Evolutionary conservation across 768 basidiomycete species (phyloP), one percentile per base, ranked within the genome.

Genomic region (Suillus subaureus): DNA sequence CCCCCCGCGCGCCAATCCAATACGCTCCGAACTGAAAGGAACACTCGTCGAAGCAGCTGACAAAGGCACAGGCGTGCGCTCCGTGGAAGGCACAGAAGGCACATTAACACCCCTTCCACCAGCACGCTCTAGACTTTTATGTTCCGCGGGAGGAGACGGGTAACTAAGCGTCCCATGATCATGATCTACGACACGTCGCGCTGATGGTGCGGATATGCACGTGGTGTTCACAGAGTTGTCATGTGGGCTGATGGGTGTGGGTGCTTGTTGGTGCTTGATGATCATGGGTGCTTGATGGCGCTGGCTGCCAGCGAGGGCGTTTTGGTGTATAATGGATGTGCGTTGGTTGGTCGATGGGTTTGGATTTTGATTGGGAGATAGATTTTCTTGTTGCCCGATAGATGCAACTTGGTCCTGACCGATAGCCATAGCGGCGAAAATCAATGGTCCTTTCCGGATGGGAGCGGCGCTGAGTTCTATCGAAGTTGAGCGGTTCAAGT

Each of bases 371-470:
- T 18, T 33, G 16, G 18, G 28, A 1, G 52, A 31, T 18, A 18
- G 9, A 31, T 33, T 54, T 31, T 52, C 26, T 28, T 16, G 51
- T 2, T 52, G 51, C 0, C 8, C 26, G 16, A 31, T 28, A 9
- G 51, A 7, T 6, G 49, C 12, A 4, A 12, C n/a, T n/a, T 45
- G 45, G 2, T 4, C 45, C 2, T 51, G 49, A 13, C 12, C n/a
- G 6, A 23, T 49, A 7, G 80, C 78, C 82, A 84, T 86, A 4
- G 88, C 86, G 6, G 87, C 74, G n/a, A 91, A 91, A 39, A 91
- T 91, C 28, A 87, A 79, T 1, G 89, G 88, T 26, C 85, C 86
- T 23, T 83, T 84, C 64, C 78, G 80, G 6, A 75, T 54, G 4
- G 72, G 67, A 66, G 69, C 35, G 71, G 69, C 6, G 61, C 51